phyloP scores from a whole-genome alignment of 2,329 filamentous ascomycete genomes.

The Drechslerella coelobrocha region DNA sequence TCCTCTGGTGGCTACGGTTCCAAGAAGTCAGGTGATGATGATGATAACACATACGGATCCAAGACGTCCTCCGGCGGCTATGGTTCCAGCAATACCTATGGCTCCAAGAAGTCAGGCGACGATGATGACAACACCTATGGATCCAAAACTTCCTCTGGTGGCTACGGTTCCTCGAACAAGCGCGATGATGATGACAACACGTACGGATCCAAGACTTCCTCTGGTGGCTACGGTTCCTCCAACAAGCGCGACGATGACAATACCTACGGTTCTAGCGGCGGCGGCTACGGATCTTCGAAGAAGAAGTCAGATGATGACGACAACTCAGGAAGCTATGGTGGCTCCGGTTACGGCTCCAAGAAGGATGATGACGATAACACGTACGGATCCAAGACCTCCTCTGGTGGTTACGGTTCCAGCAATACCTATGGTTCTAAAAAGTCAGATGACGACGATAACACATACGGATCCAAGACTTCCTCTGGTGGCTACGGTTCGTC shows the following conservation, averaged over 20 bases:
- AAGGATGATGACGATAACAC: conserved; percentile 51
- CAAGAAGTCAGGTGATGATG: conserved; percentile 52
- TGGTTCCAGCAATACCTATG: conserved; percentile 11
- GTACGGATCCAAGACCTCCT: conserved; percentile 59
- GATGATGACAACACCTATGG: conserved; percentile 44
- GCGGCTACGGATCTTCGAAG: conserved; percentile 3
- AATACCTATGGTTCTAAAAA: conserved; percentile 32
- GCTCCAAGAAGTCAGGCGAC: conserved; percentile 32
- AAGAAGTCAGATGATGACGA: conserved; percentile 32
- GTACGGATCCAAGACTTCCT: conserved; percentile 39
- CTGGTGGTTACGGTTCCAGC: conserved; percentile 16
- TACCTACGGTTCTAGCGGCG: conserved; percentile 5
- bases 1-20: conserved; percentile 46
- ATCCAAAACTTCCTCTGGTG: conserved; percentile 1
- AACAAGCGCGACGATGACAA: conserved; percentile 20
- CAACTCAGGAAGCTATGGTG: conserved; percentile 3
- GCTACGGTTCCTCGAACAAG: conserved; percentile 14
- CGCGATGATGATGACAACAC: conserved; percentile 6
- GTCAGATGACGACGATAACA: conserved; percentile 50
- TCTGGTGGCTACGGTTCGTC: conserved; percentile 20
- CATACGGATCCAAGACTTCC: conserved; percentile 40
- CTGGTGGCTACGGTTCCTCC: conserved; percentile 18
- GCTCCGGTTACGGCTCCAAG: conserved; percentile 58
- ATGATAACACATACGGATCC: conserved; percentile 14
- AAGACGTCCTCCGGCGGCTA: conserved; percentile 36